Base-by-base conservation (phyloP, 306 rosid species). In the Pachyrhizus erosus region DNA sequence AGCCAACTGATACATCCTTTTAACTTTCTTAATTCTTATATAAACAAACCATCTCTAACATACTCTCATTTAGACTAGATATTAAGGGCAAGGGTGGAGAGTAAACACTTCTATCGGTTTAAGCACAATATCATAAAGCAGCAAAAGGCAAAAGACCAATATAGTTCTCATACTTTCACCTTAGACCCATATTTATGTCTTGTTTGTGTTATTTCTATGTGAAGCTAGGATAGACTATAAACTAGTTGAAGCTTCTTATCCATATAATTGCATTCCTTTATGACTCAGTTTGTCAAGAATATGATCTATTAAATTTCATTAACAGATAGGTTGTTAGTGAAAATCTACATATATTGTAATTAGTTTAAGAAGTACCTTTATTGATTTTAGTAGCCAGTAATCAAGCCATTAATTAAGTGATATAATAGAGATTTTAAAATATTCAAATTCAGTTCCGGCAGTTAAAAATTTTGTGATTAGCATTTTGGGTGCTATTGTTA, bases 201-300 rank as follows among this genome's bases (percentile, higher is more conserved):
- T 13, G 11, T 37, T 39, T 73, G 55, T 43, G 67, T 48, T 64
- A 73, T 73, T 72, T 84, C 17, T 23, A 73, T 61, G 49, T 62
- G 64, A 57, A 39, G 49, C 14, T 51, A 33, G 66, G 75, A 31
- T 40, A 71, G 23, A 31, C 70, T n/a, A 58, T 73, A 33, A 76
- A 62, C 26, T 45, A 18, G 21, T 33, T 33, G 40, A 54, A 52
- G 39, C 49, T 24, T 20, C 54, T 52, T 43, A 27, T 80, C 52
- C 57, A 33, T 51, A 7, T 74, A 14, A 24, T 34, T 62, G 67
- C 55, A 33, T 33, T 2, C 5, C 37, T 33, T 33, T 33, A 33
- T 17, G n/a, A n/a, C 45, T 45, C 24, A 24, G 9, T 61, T 80
- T 67, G 15, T 29, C 29, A 51, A 6, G 67, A 51, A 24, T 34